Conservation (phyloP, 2,329 filamentous ascomycete genomes). For the Exophiala oligosperma region DNA sequence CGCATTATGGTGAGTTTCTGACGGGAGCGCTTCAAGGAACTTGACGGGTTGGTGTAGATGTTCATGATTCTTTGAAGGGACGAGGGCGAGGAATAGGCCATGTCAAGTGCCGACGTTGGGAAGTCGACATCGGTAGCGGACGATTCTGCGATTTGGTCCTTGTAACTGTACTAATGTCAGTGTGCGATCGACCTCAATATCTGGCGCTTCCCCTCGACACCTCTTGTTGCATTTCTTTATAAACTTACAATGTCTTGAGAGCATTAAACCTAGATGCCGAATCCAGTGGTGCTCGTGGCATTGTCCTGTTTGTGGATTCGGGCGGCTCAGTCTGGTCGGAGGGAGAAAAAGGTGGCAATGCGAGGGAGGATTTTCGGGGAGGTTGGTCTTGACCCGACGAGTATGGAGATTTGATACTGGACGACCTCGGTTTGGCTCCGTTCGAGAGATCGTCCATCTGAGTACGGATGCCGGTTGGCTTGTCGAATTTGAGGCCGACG, state of each 20-base stretch:
- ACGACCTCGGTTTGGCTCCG: conserved; percentile 30
- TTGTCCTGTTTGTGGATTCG: conserved; percentile 36
- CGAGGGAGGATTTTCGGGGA: conserved; percentile 22
- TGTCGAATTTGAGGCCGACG: conserved; percentile 86
- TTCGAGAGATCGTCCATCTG: conserved; percentile 73
- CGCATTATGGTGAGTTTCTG: conserved; percentile 73
- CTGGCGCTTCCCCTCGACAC: too few species aligned
- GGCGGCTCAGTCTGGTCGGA: conserved; percentile 34
- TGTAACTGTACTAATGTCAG: conserved; percentile 53
- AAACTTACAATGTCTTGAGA: conserved; percentile 58
- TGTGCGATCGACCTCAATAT: conserved; percentile 37
- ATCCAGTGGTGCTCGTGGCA: conserved; percentile 48
- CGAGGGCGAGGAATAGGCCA: conserved; percentile 66
- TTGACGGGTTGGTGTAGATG: conserved; percentile 68
- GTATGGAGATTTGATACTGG: conserved; percentile 21
- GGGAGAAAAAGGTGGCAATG: conserved; percentile 15
- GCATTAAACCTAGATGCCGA: conserved; percentile 71
- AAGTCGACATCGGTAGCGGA: conserved; percentile 48
- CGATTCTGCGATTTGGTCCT: conserved; percentile 69
- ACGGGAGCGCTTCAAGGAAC: conserved; percentile 60
- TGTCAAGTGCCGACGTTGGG: conserved; percentile 53
- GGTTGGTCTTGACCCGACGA: conserved; percentile 8
- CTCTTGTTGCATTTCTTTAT: too few species aligned
- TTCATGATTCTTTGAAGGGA: conserved; percentile 88
- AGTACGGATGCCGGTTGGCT: conserved; percentile 78